Percentiles rank a stretch among this genome's conserved stretches.
Evolutionary conservation across 139 green algal genomes (phyloP).

Genomic region (Trebouxia sp.): DNA sequence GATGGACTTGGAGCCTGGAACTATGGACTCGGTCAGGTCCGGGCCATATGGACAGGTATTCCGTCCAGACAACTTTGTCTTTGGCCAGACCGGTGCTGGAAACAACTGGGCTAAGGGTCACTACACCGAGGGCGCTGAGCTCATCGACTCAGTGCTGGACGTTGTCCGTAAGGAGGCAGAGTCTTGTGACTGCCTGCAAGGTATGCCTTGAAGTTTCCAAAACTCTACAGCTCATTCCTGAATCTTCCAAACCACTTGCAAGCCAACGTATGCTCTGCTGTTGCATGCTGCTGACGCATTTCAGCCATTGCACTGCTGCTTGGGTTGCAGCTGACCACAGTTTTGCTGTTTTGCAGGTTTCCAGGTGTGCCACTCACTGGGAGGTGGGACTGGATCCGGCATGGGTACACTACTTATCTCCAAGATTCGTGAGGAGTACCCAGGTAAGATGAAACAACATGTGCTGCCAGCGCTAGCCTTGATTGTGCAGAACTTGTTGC

Average conservation of each 20-base stretch:
- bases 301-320: background rate
- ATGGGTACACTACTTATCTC: constrained; percentile 93
- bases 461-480: no score
- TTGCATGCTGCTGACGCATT: background rate
- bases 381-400: constrained; percentile 94
- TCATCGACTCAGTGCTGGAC: constrained; percentile 98
- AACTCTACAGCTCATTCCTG: background rate
- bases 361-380: constrained; percentile 96
- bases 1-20: constrained; percentile 91
- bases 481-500: no score
- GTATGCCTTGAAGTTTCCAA: constrained; percentile 45
- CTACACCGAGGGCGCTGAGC: constrained; percentile 98
- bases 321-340: constrained; percentile 3
- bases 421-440: constrained; percentile 93
- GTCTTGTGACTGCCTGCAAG: constrained; percentile 97
- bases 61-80: constrained; percentile 86
- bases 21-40: constrained; percentile 89
- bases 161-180: constrained; percentile 99
- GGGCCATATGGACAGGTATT: constrained; percentile 94
- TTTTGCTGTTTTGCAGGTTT: constrained; percentile 70
- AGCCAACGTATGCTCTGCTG: background rate
- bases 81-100: constrained; percentile 92
- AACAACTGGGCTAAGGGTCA: constrained; percentile 99
- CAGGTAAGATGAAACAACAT: constrained; percentile 45
- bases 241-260: background rate